Percentiles rank a stretch among this genome's conserved stretches.
phyloP scores from a whole-genome alignment of 768 basidiomycete species.

The Dacryopinax primogenitus region DNA sequence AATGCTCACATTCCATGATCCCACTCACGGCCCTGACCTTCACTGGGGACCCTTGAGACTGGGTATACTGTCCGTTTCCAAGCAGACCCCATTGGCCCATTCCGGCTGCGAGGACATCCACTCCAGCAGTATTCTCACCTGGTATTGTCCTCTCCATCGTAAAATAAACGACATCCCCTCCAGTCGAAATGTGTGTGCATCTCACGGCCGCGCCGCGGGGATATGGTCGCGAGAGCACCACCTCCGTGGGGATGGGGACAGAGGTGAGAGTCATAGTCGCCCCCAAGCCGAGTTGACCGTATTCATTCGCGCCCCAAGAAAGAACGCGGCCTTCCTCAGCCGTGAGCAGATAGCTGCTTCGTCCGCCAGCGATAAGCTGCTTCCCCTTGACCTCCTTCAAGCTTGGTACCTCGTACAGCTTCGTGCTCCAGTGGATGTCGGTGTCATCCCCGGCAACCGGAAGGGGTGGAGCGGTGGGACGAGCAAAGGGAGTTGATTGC shows the following conservation, averaged over 20 bases:
- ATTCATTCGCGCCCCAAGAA: slow-evolving; percentile 82
- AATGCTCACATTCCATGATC: slow-evolving; percentile 62
- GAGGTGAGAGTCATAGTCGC: slow-evolving; percentile 46
- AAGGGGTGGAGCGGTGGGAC: slow-evolving; percentile 22
- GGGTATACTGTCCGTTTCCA: slow-evolving; percentile 54
- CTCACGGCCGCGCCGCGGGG: slow-evolving; percentile 39
- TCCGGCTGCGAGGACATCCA: slow-evolving; percentile 62
- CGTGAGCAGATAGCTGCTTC: slow-evolving; percentile 63
- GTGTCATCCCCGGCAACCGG: slow-evolving; percentile 22
- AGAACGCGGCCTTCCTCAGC: slow-evolving; percentile 52
- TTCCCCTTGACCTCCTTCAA: slow-evolving; percentile 49
- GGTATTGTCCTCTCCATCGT: slow-evolving; percentile 44
- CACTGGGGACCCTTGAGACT: slow-evolving; percentile 53
- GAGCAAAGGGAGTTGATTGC: slow-evolving; percentile 34
- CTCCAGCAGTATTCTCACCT: slow-evolving; percentile 14
- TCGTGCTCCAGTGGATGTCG: slow-evolving; percentile 52
- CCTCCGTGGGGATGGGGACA: slow-evolving; percentile 74
- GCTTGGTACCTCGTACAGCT: slow-evolving; percentile 64
- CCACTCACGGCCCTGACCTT: slow-evolving; percentile 72
- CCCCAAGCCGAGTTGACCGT: slow-evolving; percentile 75
- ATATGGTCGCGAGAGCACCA: slow-evolving; percentile 52
- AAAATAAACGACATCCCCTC: slow-evolving; percentile 68
- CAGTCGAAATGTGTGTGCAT: slow-evolving; percentile 55
- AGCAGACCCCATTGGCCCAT: slow-evolving; percentile 76
- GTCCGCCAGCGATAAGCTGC: slow-evolving; percentile 58